These are phyloP conservation scores for Globisporangium perplexum DNA, from an alignment of 352 stramenopile genomes.

Conservation along the genomic window DNA sequence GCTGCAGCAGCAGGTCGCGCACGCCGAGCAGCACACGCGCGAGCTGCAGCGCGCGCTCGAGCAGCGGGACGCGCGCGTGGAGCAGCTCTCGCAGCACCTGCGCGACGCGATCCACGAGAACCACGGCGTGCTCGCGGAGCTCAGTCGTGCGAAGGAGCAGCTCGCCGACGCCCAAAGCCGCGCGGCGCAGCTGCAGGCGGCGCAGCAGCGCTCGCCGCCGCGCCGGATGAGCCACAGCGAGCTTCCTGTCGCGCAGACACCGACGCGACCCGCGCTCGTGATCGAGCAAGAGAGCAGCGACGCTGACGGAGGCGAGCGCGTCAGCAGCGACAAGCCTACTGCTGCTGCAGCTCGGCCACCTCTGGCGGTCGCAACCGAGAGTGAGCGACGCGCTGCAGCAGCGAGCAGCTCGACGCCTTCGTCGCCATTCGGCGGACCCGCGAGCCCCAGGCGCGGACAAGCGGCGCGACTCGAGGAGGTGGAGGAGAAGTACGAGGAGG, in stretches of 20 bases:
- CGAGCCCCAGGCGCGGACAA: constrained; percentile 16
- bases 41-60: constrained; percentile 30
- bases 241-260: neutral
- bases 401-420: neutral
- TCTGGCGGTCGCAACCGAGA: neutral
- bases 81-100: constrained; percentile 34
- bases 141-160: constrained; percentile 34
- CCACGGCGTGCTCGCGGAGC: constrained; percentile 36
- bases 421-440: constrained; percentile 8
- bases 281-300: neutral
- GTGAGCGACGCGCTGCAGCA: neutral
- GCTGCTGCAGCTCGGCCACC: neutral
- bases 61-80: constrained; percentile 33
- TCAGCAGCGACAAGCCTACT: neutral
- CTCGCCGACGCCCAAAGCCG: constrained; percentile 19
- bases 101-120: constrained; percentile 57
- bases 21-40: constrained; percentile 27
- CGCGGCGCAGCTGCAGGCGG: constrained; percentile 10
- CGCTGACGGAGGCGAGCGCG: neutral
- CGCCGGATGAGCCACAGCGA: constrained; percentile 10
- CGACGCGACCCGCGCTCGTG: neutral
- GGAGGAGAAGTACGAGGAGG: constrained; percentile 45
- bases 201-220: constrained; percentile 19
- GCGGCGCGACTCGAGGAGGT: constrained; percentile 20
- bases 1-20: constrained; percentile 34